Base-by-base conservation (phyloP, 2,329 filamentous ascomycete species). In the Pseudopyrenochaeta lycopersici region DNA sequence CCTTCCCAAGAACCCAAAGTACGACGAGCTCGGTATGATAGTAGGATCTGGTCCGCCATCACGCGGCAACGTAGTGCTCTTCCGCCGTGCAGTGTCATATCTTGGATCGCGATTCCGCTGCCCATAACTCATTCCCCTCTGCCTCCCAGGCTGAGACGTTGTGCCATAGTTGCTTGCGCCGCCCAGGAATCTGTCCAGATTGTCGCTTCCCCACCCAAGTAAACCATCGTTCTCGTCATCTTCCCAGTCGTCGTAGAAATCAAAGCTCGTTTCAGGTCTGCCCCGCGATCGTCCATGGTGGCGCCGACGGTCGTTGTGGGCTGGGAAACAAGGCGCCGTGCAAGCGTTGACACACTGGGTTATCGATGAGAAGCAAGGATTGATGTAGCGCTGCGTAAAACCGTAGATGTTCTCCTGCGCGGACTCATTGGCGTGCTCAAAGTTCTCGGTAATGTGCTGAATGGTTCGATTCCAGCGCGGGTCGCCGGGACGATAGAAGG, bases 171-270 rank as follows among this genome's bases (percentile, higher is more conserved):
- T 80, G 60, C 71, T 87, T 14, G 87, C 88, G 5, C 90, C 89
- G 10, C 89, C 90, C 45, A 97, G 78, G 58, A 97, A 77, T 46
- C 91, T 84, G 72, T 97, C 94, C 79, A 96, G 87, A 71, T 96
- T 92, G 67, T 96, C 92, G 63, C 85, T 78, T 33, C 89, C 88
- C 90, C 92, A 96, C 40, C 86, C 88, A 46, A 93, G 78, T 42
- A 94, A 75, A 0, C 88, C 84, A 33, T 87, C 84, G 30, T 80
- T 81, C 45, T 85, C 83, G 27, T 87, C 84, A 49, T 86, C 83
- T 56, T 97, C 92, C 94, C 94, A 98, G 76, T 97, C 94, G 76
- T 97, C 94, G 79, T 98, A 98, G 74, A 98, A 98, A 75, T 97
- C 94, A 73, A 98, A 98, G 68, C 86, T 93, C 67, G 90, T 86